Conservation (phyloP, 352 stramenopile genomes). For the Phytophthora citricola region DNA sequence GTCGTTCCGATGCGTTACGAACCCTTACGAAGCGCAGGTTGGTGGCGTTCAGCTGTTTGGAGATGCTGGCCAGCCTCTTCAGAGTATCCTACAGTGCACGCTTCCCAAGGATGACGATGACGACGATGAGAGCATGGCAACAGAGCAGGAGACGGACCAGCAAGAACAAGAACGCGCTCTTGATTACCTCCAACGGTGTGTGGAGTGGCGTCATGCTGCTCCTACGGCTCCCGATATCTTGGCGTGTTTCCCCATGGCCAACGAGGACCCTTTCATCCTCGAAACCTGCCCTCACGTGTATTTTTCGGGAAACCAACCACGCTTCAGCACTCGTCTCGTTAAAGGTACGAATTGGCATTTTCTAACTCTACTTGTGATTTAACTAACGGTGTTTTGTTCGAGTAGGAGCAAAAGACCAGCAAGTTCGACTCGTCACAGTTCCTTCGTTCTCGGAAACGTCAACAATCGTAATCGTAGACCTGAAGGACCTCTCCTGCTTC, state of each 20-base stretch:
- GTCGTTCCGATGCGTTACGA: constrained; percentile 89
- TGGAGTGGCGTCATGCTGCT: constrained; percentile 92
- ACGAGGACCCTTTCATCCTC: constrained; percentile 94
- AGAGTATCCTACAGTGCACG: constrained; percentile 83
- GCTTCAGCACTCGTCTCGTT: constrained; percentile 85
- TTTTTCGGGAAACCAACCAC: constrained; percentile 92
- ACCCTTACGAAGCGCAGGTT: constrained; percentile 92
- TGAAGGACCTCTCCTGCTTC: constrained; percentile 81
- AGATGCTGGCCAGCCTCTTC: constrained; percentile 87
- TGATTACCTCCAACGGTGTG: constrained; percentile 69
- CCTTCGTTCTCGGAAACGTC: constrained; percentile 91
- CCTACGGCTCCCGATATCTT: constrained; percentile 94
- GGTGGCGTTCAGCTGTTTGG: constrained; percentile 78
- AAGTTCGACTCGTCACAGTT: constrained; percentile 88
- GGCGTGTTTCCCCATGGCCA: constrained; percentile 91
- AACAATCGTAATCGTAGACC: constrained; percentile 92
- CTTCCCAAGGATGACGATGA: constrained; percentile 42
- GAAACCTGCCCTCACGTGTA: constrained; percentile 89
- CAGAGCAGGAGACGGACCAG: constrained; percentile 25
- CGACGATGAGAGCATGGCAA: constrained; percentile 27
- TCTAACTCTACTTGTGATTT: neutral
- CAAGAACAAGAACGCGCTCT: constrained; percentile 42
- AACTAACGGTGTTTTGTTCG: constrained; percentile 8
- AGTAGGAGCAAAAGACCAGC: constrained; percentile 47
- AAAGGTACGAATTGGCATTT: constrained; percentile 35